Conservation (phyloP, 2,329 filamentous ascomycete species). For the Hypoxylon sp. region DNA sequence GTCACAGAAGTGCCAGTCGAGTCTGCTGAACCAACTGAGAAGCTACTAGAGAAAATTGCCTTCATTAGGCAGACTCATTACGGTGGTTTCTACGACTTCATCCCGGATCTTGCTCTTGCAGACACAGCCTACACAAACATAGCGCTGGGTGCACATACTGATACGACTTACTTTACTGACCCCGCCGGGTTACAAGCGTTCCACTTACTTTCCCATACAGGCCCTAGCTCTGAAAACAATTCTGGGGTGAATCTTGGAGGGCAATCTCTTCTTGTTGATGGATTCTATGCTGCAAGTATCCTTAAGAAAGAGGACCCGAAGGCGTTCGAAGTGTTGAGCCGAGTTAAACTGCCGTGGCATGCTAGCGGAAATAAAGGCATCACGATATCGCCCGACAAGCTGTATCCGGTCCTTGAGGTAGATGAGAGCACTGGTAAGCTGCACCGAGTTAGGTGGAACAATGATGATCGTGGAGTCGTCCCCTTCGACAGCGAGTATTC, state of each 20-base stretch:
- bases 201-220: conserved; percentile 84
- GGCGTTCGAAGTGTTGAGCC: conserved; percentile 71
- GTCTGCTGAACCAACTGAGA: conserved; percentile 78
- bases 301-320: conserved; percentile 68
- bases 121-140: conserved; percentile 94
- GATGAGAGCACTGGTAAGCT: conserved; percentile 58
- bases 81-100: conserved; percentile 85
- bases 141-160: conserved; percentile 87
- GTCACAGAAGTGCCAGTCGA: conserved; percentile 76
- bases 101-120: conserved; percentile 86
- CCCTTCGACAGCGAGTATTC: conserved; percentile 65
- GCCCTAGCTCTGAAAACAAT: conserved; percentile 34
- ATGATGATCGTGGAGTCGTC: conserved; percentile 84
- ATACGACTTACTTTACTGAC: conserved; percentile 96
- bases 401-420: conserved; percentile 80
- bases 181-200: conserved; percentile 93
- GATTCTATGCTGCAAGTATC: conserved; percentile 78
- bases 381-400: conserved; percentile 78
- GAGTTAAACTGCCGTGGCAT: conserved; percentile 78
- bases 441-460: conserved; percentile 89
- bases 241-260: conserved; percentile 70
- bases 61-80: conserved; percentile 95
- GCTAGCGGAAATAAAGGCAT: conserved; percentile 91
- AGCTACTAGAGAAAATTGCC: conserved; percentile 83
- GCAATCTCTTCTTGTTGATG: conserved; percentile 86